Evolutionary conservation across 495 filamentous ascomycete species (phyloP).

Genomic region (Bacidia gigantensis): DNA sequence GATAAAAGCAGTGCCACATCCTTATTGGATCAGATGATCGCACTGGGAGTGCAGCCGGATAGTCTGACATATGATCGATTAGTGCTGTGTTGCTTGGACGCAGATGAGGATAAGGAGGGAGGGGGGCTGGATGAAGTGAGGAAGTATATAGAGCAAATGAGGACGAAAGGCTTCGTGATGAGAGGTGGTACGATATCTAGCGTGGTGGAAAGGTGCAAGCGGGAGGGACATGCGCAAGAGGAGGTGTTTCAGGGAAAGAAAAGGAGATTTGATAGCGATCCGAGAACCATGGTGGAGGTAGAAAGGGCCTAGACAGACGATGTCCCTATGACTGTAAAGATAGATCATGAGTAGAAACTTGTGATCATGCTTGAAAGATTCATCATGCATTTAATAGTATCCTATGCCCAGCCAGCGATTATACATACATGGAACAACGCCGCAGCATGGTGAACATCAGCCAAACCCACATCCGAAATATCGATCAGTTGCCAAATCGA

Average conservation of each 20-base stretch:
- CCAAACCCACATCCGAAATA: not conserved
- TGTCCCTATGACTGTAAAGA: too few relatives aligned
- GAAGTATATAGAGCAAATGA: constrained; percentile 43
- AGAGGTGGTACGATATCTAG: constrained; percentile 28
- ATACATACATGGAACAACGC: not conserved
- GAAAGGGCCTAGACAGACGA: too few relatives aligned
- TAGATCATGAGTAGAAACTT: too few relatives aligned
- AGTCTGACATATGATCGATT: constrained; percentile 52
- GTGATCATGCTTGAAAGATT: too few relatives aligned
- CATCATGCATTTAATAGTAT: not conserved
- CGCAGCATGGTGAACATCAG: too few relatives aligned
- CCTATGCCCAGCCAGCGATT: not conserved
- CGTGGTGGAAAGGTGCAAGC: constrained; percentile 34
- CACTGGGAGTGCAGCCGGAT: constrained; percentile 45
- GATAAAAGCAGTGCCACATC: constrained; percentile 50
- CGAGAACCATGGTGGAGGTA: not conserved
- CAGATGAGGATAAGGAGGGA: constrained; percentile 27
- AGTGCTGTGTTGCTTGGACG: constrained; percentile 45
- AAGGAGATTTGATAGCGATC: too few relatives aligned
- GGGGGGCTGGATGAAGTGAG: constrained; percentile 49
- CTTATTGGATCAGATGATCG: constrained; percentile 59
- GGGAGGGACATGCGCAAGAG: constrained; percentile 39
- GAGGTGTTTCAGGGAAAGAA: constrained; percentile 34
- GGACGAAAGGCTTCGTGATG: constrained; percentile 16
- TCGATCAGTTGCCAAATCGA: constrained; percentile 49